Conservation (phyloP, 495 filamentous ascomycete genomes). For the Aspergillus sclerotiicarbonarius region DNA sequence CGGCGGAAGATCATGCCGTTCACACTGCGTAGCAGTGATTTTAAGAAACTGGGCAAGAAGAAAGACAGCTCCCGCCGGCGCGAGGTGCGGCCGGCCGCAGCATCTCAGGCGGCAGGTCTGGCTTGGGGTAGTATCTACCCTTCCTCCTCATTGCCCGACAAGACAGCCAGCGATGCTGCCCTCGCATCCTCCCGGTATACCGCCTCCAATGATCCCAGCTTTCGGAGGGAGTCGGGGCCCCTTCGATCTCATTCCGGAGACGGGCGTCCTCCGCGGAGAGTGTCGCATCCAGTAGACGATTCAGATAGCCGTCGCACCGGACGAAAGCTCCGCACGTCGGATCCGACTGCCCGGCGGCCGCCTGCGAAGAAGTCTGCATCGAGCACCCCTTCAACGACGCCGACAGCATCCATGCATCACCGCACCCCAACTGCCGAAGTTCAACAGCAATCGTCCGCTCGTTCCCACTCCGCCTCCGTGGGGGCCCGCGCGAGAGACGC, state of each 20-base stretch:
- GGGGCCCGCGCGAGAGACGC: conserved; percentile 25
- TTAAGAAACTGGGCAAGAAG: conserved; percentile 58
- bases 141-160: conserved; percentile 29
- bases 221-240: conserved; percentile 25
- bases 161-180: conserved; percentile 35
- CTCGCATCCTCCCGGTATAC: conserved; percentile 33
- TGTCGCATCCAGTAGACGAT: background rate
- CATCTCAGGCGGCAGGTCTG: conserved; percentile 85
- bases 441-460: conserved; percentile 9
- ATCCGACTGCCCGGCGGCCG: conserved; percentile 8
- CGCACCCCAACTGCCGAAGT: conserved; percentile 1
- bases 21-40: conserved; percentile 66
- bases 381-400: conserved; percentile 12
- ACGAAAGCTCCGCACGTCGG: conserved; percentile 28
- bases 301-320: conserved; percentile 15
- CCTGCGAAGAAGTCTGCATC: conserved; percentile 11
- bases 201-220: conserved; percentile 25
- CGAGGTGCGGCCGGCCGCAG: conserved; percentile 55
- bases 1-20: conserved; percentile 74
- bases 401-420: conserved; percentile 10
- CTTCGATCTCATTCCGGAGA: conserved; percentile 28
- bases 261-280: conserved; percentile 17
- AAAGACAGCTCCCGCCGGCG: conserved; percentile 34
- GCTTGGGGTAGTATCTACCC: conserved; percentile 69
- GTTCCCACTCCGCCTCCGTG: conserved; percentile 14